Evolutionary conservation across 768 basidiomycete genomes (phyloP), one percentile per base, ranked within the genome.

Genomic region (Suillus luteus): DNA sequence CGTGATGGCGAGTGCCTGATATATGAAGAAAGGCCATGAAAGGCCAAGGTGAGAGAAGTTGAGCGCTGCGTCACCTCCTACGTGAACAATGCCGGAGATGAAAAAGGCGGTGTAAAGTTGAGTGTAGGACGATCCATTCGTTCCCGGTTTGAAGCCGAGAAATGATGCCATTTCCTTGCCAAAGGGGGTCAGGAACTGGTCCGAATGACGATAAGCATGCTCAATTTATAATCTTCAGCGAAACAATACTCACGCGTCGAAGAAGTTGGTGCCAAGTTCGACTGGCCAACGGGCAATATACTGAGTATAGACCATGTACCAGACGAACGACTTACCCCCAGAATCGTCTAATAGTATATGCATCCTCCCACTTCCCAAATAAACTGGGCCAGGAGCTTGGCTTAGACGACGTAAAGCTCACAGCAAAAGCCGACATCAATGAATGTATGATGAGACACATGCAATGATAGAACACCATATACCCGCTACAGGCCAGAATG

Each of bases 211-310:
- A 11, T 54, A 54, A 31, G 33, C 37, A 19, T 37, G 27, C 31
- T 60, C 1, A 10, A 2, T 33, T 4, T n/a, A 62, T 27, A 40
- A 31, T 58, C 15, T 48, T 54, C 27, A 33, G 31, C 22, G 57
- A 43, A 24, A 11, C 4, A 41, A 27, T 12, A 64, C 77, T 60
- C 64, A 81, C 80, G 48, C 73, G 72, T 43, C 77, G 74, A 31
- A 79, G 57, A 35, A 71, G 59, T 61, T 81, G 80, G 63, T 81
- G 81, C 79, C 79, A 81, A 1, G 72, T 67, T 31, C 71, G 71
- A 24, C 78, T 77, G 62, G 2, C 7, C 37, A 22, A 31, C 35
- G n/a, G 37, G 33, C 60, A 12, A 62, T 2, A 27, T 31, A 14
- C 24, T 24, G 43, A 41, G 46, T 44, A n/a, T 40, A 49, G 33